Evolutionary conservation across 2,329 filamentous ascomycete genomes (phyloP), one percentile per base, ranked within the genome.

Genomic region (Xylariaceae sp.): DNA sequence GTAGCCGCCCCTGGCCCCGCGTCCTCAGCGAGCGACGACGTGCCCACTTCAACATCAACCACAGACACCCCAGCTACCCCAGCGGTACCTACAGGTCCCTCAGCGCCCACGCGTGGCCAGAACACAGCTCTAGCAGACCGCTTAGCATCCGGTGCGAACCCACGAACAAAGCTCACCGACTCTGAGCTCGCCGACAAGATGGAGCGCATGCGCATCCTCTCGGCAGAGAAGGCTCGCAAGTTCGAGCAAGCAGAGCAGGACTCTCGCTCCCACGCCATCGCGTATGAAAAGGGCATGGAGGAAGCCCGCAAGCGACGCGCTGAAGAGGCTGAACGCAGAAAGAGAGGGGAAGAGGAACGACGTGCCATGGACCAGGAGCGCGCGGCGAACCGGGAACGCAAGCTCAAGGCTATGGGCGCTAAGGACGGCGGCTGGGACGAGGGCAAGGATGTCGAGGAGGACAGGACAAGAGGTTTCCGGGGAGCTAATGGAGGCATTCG

Each of bases 151-250:
- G 81, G 81, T 53, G 77, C 75, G 12, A 83, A 83, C 68, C 81
- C 81, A 19, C 79, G 81, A 11, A 77, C 77, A 19, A 84, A 84
- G 67, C 75, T 83, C 28, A 84, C 81, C 0, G 81, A 86, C 0
- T 69, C 71, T 1, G 79, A 86, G 66, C 75, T 86, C 4, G 73
- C 79, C 0, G 76, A 72, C 54, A 83, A 83, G 64, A 82, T 86
- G 77, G 79, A 79, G 60, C 71, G 79, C 64, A 84, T 83, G 78
- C 81, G 81, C 51, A 73, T 85, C 9, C 65, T 82, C 0, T 74
- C 76, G 0, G 80, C 77, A 0, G 82, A 85, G 64, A 82, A 81
- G 69, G 75, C 78, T 60, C 77, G 79, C 59, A 80, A 79, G 54
- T 82, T 82, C 59, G 78, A 84, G 60, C 76, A 80, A 63, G 79